These are phyloP conservation scores for Penicillium sp. DNA, from an alignment of 2,329 filamentous ascomycete species.

Conservation along the genomic window DNA sequence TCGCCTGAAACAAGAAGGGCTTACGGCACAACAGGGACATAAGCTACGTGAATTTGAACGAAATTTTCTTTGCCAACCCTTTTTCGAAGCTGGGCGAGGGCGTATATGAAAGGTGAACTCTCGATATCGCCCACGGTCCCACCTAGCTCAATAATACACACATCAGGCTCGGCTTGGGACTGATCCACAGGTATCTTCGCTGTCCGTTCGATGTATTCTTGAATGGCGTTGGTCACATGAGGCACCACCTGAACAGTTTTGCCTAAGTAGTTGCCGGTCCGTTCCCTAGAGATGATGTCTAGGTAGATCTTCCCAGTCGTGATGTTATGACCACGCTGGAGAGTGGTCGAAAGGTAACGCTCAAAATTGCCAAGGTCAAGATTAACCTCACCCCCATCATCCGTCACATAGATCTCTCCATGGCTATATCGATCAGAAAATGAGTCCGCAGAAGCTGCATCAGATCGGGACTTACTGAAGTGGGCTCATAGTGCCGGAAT, in stretches of 20 bases:
- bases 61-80: constrained; percentile 76
- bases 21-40: constrained; percentile 66
- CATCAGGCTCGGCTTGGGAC: constrained; percentile 76
- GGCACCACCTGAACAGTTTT: constrained; percentile 88
- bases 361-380: constrained; percentile 75
- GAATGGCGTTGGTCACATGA: constrained; percentile 86
- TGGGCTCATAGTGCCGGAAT: constrained; percentile 64
- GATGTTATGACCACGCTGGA: constrained; percentile 89
- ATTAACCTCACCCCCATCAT: constrained; percentile 76
- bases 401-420: constrained; percentile 84
- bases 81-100: constrained; percentile 73
- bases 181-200: constrained; percentile 83
- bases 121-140: constrained; percentile 70
- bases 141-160: constrained; percentile 72
- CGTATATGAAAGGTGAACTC: constrained; percentile 83
- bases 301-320: constrained; percentile 97
- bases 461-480: constrained; percentile 19
- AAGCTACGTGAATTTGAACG: constrained; percentile 74
- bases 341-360: constrained; percentile 75
- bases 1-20: neutral
- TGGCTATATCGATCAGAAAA: constrained; percentile 53
- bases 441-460: neutral
- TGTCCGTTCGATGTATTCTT: constrained; percentile 88
- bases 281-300: constrained; percentile 75
- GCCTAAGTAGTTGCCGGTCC: constrained; percentile 76